Base-by-base conservation (phyloP, 495 filamentous ascomycete genomes). In the Symbiotaphrina buchneri region DNA sequence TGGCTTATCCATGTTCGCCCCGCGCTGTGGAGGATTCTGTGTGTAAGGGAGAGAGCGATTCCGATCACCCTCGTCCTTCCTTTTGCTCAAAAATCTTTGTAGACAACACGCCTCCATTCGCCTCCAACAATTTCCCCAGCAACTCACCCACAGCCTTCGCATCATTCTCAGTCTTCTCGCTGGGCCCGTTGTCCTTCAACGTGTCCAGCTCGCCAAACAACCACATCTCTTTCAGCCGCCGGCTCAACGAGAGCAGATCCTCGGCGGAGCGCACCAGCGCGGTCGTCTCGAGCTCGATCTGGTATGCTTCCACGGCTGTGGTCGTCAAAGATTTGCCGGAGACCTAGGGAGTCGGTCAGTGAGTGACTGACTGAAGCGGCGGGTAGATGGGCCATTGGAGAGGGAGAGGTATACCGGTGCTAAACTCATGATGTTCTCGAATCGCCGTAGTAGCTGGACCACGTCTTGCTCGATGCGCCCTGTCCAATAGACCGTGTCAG, bases 201-300 rank as follows among this genome's bases (percentile, higher is more conserved):
- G 70, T 73, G 15, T 75, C 52, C n/a, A 79, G 53, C 36, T 70
- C 62, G 10, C 74, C 74, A 41, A 74, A 76, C 16, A 78, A 52
- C 74, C 74, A 80, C n/a, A 65, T 57, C 41, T 80, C 74, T 47
- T 79, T 75, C 53, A 80, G 52, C 5, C 55, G 50, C 10, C 73
- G 59, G 20, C 63, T 73, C 10, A 80, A 43, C 7, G 58, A 53
- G 22, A 75, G 53, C 14, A 74, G 46, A 31, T 80, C 71, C 47
- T 80, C 74, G 6, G 64, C 64, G 8, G 68, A 59, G 27, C 66
- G 65, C 49, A 76, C 72, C 51, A 79, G 48, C 10, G 65, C 61
- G 14, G 69, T 61, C 3, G 63, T 63, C 38, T 75, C 69, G 3
- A 71, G 63, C 31, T 71, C 63, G 14, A 80, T 61, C 37, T 72